Conservation (phyloP, 129 eudicot genomes). For the Lactuca saligna region DNA sequence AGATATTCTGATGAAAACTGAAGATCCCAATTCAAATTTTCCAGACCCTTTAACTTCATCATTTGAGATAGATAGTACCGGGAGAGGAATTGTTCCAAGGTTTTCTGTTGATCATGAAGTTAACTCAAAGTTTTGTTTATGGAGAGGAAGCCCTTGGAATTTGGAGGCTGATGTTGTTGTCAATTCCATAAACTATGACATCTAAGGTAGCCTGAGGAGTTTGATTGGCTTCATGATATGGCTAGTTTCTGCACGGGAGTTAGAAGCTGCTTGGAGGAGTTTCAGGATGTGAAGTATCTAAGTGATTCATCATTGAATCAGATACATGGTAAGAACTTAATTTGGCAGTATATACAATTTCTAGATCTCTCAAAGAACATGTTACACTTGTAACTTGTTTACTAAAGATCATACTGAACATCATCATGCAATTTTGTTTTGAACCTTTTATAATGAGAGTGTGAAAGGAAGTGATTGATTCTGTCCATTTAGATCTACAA, state of each 20-base stretch:
- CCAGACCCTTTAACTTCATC: no score
- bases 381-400: neutral
- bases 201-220: neutral
- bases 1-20: no score
- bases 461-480: conserved; percentile 10
- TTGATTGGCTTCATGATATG: conserved; percentile 19
- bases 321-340: conserved; percentile 45
- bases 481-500: neutral
- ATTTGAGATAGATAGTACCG: no score
- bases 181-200: conserved; percentile 9
- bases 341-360: neutral
- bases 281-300: conserved; percentile 49
- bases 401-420: no score
- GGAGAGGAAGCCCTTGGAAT: no score
- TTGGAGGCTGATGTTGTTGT: no score
- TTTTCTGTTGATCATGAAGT: no score
- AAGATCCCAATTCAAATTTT: no score
- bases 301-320: conserved; percentile 30
- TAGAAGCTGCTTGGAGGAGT: conserved; percentile 81
- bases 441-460: neutral
- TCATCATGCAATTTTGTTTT: neutral
- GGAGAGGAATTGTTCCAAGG: no score
- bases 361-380: neutral
- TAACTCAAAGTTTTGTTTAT: no score
- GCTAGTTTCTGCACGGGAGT: conserved; percentile 93